Percentiles rank a stretch among this genome's conserved stretches.
Conservation (phyloP, 2,329 filamentous ascomycete genomes). For the Cladosporium sp. region DNA sequence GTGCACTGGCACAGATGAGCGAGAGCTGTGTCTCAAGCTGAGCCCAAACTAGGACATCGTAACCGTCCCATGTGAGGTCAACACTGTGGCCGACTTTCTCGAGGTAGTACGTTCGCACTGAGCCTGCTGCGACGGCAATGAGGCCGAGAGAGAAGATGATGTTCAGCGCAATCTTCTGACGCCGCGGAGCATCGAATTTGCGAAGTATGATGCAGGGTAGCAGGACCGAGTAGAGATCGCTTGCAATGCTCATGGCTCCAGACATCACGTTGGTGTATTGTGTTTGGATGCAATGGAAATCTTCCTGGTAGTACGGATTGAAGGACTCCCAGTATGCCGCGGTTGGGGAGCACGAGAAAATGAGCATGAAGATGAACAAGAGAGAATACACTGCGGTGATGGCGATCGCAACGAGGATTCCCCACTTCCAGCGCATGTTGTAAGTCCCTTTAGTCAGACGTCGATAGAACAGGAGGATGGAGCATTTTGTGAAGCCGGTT, state of each 20-base stretch:
- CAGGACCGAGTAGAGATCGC: constrained; percentile 27
- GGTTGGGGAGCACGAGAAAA: constrained; percentile 23
- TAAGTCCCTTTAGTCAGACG: constrained; percentile 32
- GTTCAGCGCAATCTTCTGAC: constrained; percentile 40
- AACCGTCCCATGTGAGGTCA: constrained; percentile 29
- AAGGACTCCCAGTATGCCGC: constrained; percentile 27
- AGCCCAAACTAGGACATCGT: constrained; percentile 30
- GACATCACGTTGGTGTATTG: constrained; percentile 30
- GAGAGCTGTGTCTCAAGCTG: constrained; percentile 32
- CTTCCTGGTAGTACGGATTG: constrained; percentile 20
- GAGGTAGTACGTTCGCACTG: constrained; percentile 37
- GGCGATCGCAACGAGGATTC: constrained; percentile 21
- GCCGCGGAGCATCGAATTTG: constrained; percentile 44
- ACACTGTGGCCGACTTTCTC: constrained; percentile 22
- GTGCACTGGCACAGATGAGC: constrained; percentile 31
- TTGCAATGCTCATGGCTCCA: constrained; percentile 25
- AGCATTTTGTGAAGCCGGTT: constrained; percentile 26
- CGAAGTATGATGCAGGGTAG: constrained; percentile 42
- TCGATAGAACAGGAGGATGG: constrained; percentile 32
- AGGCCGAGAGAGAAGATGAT: constrained; percentile 30
- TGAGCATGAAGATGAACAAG: constrained; percentile 22
- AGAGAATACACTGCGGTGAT: constrained; percentile 21
- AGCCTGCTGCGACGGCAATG: constrained; percentile 35
- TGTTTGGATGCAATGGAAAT: constrained; percentile 34
- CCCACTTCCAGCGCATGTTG: constrained; percentile 22